Conservation (phyloP, 176 grass and related monocot genomes). For the Phyllostachys edulis region DNA sequence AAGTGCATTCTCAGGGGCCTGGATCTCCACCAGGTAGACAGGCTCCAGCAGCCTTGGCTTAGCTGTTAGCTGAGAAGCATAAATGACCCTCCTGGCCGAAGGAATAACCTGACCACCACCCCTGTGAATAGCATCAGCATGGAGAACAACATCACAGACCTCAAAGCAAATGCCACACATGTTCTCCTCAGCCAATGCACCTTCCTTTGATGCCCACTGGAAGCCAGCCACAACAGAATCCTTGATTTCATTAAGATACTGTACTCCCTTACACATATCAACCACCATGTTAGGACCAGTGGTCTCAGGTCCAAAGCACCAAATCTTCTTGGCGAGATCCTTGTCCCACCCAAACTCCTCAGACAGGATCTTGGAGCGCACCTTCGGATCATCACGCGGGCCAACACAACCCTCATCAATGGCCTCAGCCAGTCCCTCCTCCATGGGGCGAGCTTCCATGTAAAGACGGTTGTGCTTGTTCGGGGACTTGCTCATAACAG, state of each 20-base stretch:
- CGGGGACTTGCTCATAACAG: constrained; percentile 87
- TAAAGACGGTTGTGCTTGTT: constrained; percentile 93
- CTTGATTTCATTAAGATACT: constrained; percentile 90
- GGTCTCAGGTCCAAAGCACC: constrained; percentile 92
- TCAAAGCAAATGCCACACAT: constrained; percentile 87
- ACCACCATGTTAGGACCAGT: constrained; percentile 87
- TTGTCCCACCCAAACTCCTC: constrained; percentile 89
- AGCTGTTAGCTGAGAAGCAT: constrained; percentile 70
- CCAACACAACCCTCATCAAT: constrained; percentile 71
- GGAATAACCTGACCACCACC: constrained; percentile 88
- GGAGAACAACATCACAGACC: constrained; percentile 85
- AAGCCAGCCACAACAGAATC: constrained; percentile 88
- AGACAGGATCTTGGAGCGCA: constrained; percentile 63
- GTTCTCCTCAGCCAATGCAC: constrained; percentile 74
- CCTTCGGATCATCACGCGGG: constrained; percentile 74
- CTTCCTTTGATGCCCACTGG: constrained; percentile 88
- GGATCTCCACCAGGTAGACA: constrained; percentile 82
- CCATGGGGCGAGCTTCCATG: constrained; percentile 79
- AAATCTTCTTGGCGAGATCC: constrained; percentile 91
- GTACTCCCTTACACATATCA: constrained; percentile 95
- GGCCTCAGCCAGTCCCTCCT: constrained; percentile 73
- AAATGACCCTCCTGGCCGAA: constrained; percentile 74
- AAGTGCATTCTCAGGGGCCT: constrained; percentile 70
- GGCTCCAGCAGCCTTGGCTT: constrained; percentile 89
- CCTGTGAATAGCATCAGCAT: constrained; percentile 87